Evolutionary conservation across 805 yeast species (phyloP), one percentile per base, ranked within the genome.

Genomic region (Kuraishia capsulata): DNA sequence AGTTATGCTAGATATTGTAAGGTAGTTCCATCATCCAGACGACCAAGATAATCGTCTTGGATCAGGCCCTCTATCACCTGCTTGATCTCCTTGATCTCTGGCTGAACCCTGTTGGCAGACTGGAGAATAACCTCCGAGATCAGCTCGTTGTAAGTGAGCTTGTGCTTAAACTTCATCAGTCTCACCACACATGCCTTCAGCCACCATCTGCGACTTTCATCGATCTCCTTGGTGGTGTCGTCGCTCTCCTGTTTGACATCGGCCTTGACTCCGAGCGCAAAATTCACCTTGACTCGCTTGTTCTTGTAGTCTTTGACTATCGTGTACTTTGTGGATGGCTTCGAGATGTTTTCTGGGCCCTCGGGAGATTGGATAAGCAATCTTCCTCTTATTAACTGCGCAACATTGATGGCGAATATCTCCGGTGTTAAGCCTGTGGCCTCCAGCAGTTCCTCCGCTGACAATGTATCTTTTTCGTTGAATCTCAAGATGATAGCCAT

Each of bases 171-270:
- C 65, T 90, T 90, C 97, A 90, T 92, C 53, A 90, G 85, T 51
- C 98, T 74, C 30, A 90, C 97, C 61, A 92, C 87, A 52, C 95
- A 85, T 2, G 97, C 96, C 53, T 87, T 85, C 50, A 92, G 67
- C 62, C 80, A 81, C 53, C 83, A 78, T 61, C 81, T 82, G 54
- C 96, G 75, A 43, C 88, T 88, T 51, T 87, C 92, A 50, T 81
- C 87, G 36, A 90, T 77, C 53, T 88, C 95, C 56, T 76, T 79
- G 47, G 76, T 81, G 2, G 88, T 73, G 41, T 81, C 87, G 26
- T 78, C 86, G 25, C 72, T 67, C 47, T 86, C 96, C 44, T 71
- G 81, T 48, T 71, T 74, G 37, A 73, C 71, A 48, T 81, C 89
- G 50, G 60, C 57, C 39, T 55, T 52, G 28, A 59, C 61, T 18